Evolutionary conservation across 805 yeast species (phyloP), one percentile per base, ranked within the genome.

Genomic region (Kregervanrija pseudodelftensis): DNA sequence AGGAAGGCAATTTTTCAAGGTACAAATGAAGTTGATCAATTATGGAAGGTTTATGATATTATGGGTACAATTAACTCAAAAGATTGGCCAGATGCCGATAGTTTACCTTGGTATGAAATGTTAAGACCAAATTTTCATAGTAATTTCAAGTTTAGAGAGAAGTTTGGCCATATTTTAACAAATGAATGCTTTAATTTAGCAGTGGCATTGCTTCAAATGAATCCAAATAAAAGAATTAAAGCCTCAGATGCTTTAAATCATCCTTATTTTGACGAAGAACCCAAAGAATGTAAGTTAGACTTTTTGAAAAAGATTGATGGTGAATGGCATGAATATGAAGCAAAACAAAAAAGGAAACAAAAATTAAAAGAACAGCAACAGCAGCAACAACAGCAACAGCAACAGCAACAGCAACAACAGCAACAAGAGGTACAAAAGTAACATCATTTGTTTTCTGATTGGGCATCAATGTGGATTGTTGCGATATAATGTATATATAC

Each of bases 281-380:
- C 96, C 0, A 51, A 54, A 31, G 81, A 85, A 1, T 80, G 74
- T 49, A 79, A 80, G 5, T 68, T 87, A 34, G 61, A 66, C 10
- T 72, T 80, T 43, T 69, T 83, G 51, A 67, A 71, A 30, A 70
- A 71, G n/a, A 63, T 80, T 30, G 68, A 70, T 44, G 95, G 93
- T 3, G 98, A 95, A 62, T 91, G 97, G 93, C 99, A 91, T 60
- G 99, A 91, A 59, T 91, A 84, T 62, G 99, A 91, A 57, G 93
- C 96, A 2, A 89, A 91, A 63, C 82, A 80, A 66, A 76, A 84
- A 55, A 70, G 86, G 49, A 67, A 82, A 47, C 61, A 57, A 37
- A 37, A 41, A 13, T 53, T 46, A 22, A 55, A 60, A 30, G 63
- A 57, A 38, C 46, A 39, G 14, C 48, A 41, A 12, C 36, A 37